Evolutionary conservation across 2,329 filamentous ascomycete genomes (phyloP).

Genomic region (Exophiala mesophila): DNA sequence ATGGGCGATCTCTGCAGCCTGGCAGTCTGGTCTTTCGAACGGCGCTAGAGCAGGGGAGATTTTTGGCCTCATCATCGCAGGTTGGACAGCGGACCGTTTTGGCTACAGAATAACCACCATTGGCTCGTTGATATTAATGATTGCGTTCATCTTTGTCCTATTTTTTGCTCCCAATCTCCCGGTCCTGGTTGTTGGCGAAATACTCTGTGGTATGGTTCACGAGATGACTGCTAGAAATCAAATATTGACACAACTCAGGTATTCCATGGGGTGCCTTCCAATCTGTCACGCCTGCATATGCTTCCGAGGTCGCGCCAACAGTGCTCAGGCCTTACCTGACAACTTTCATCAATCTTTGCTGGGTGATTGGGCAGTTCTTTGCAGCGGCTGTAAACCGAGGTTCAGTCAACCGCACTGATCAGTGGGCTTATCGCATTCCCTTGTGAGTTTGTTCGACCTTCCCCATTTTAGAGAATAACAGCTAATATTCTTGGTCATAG

Average conservation of each 20-base stretch:
- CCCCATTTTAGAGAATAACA: too few relatives aligned
- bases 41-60: constrained; percentile 28
- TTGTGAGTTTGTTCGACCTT: too few relatives aligned
- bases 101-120: constrained; percentile 33
- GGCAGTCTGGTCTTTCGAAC: constrained; percentile 25
- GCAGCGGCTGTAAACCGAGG: constrained; percentile 29
- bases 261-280: constrained; percentile 34
- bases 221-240: neutral
- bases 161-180: constrained; percentile 37
- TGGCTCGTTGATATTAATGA: constrained; percentile 20
- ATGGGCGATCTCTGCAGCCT: constrained; percentile 7
- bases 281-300: constrained; percentile 33
- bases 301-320: constrained; percentile 33
- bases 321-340: constrained; percentile 30
- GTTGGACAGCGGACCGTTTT: constrained; percentile 28
- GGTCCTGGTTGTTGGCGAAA: constrained; percentile 30
- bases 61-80: constrained; percentile 30
- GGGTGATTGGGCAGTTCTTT: constrained; percentile 33
- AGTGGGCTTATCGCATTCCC: constrained; percentile 36
- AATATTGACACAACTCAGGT: constrained; percentile 12
- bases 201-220: constrained; percentile 29
- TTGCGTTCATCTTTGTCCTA: constrained; percentile 31
- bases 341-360: constrained; percentile 36
- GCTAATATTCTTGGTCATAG: constrained; percentile 10
- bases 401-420: constrained; percentile 27